Base-by-base conservation (phyloP, 2,329 filamentous ascomycete genomes). In the Penicillium sumatraense region DNA sequence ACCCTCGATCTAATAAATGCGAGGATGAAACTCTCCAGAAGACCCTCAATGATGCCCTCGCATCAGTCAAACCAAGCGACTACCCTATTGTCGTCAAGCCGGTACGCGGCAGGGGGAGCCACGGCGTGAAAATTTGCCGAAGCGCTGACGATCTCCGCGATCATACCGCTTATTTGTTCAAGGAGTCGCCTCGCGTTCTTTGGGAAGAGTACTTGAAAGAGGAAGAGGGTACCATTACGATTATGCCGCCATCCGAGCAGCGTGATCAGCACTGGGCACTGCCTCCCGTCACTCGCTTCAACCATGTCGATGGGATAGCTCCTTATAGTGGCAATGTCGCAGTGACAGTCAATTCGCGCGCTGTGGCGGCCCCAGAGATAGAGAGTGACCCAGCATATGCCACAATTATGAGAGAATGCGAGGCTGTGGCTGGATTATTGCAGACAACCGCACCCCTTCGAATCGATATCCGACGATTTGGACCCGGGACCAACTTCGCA, bases 321-420 rank as follows among this genome's bases (percentile, higher is more conserved):
- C 79, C 79, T 3, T 82, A 82, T 58, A 83, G 78, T 44, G 79
- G 79, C 0, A 66, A 70, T 1, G 75, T 83, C 0, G 79, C 79
- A 1, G 78, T 82, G 7, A 79, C 73, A 0, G 58, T 68, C 3
- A 83, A 83, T 51, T 83, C 81, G 0, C 66, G 71, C 23, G 73
- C 74, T 1, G 65, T 80, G 1, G 59, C 66, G 1, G 58, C 57
- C 0, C 51, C 68, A 1, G 71, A 78, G n/a, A 64, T 70, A 2
- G 58, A 64, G 1, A 41, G 50, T 1, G 72, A 78, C 38, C 59
- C 64, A 0, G 54, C 68, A 0, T 79, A 79, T 55, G 53, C 50
- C 0, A 54, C 63, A 6, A 68, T 74, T 1, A 67, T 69, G 53
- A 57, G 59, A 27, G 70, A 81, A 51, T 81, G 77, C 53, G 74